These are phyloP conservation scores for Asterophora lycoperdoides DNA, from an alignment of 768 basidiomycete genomes.

Conservation along the genomic window DNA sequence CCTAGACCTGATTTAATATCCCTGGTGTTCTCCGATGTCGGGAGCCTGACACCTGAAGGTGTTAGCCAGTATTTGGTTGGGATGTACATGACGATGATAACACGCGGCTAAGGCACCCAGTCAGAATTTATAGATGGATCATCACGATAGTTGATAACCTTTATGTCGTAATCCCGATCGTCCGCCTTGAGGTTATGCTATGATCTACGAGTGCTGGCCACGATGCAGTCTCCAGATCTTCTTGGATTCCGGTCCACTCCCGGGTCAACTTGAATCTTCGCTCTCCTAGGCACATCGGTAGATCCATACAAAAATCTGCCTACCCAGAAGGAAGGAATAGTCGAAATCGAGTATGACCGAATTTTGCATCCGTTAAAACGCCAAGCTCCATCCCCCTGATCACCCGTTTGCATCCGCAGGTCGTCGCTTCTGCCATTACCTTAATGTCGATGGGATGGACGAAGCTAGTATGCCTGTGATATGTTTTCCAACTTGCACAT, in stretches of 20 bases:
- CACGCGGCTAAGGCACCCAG: constrained; percentile 12
- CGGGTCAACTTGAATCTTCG: not conserved
- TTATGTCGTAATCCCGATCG: constrained; percentile 8
- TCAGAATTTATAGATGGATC: constrained; percentile 28
- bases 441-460: constrained; percentile 1
- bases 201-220: not conserved
- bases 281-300: not conserved
- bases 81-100: constrained; percentile 46
- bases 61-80: constrained; percentile 95
- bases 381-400: constrained; percentile 1
- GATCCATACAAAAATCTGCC: not conserved
- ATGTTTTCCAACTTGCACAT: not conserved
- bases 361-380: constrained; percentile 10
- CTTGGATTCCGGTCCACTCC: not conserved
- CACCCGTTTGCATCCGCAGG: constrained; percentile 7
- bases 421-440: constrained; percentile 7
- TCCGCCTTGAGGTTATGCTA: constrained; percentile 1
- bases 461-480: not conserved
- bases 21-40: constrained; percentile 91
- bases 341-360: not conserved
- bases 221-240: not conserved
- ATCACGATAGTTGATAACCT: constrained; percentile 35
- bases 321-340: not conserved
- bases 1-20: constrained; percentile 86
- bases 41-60: constrained; percentile 87